Base-by-base conservation (phyloP, 1,284 basidiomycete species). In the Coniferiporia weirii region DNA sequence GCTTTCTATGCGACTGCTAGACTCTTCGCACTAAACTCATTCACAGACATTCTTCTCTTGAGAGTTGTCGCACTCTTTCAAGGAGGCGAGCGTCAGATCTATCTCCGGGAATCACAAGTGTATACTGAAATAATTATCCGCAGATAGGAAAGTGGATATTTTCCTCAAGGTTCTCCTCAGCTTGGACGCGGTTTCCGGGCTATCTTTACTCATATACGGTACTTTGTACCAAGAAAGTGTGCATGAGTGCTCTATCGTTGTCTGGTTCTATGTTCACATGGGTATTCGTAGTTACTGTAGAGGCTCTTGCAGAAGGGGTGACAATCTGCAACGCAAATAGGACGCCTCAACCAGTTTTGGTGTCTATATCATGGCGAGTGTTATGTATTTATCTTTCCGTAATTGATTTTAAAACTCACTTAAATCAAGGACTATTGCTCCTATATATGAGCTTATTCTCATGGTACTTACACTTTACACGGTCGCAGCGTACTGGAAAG, bases 31-130 rank as follows among this genome's bases (percentile, higher is more conserved):
- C 17, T n/a, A 3, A 13, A 13, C 10, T 27, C 27, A 19, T n/a
- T 27, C 5, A 32, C 32, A 59, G 57, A 59, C 36, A 43, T 59
- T 19, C 51, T 54, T n/a, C 19, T 38, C 9, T 17, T 53, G n/a
- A 52, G 57, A 19, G 57, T 59, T 43, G 32, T 59, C 19, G 51
- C 57, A 35, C 51, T 59, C 6, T 52, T 40, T 40, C 48, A 12
- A 8, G 17, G 15, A 38, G 15, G 52, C 38, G 13, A 22, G 34
- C 13, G 20, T 13, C 15, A 3, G 27, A 52, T 32, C 12, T 38
- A 13, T 5, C 27, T 27, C 27, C 27, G 27, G 5, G n/a, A 38
- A 4, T 38, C 13, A 13, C 34, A n/a, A n/a, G 32, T n/a, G 1
- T 50, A 27, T 32, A 3, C 12, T 17, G 13, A 45, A 7, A 20